These are phyloP conservation scores for Pilatotrama ljubarskyi DNA, from an alignment of 768 basidiomycete species.

Conservation along the genomic window DNA sequence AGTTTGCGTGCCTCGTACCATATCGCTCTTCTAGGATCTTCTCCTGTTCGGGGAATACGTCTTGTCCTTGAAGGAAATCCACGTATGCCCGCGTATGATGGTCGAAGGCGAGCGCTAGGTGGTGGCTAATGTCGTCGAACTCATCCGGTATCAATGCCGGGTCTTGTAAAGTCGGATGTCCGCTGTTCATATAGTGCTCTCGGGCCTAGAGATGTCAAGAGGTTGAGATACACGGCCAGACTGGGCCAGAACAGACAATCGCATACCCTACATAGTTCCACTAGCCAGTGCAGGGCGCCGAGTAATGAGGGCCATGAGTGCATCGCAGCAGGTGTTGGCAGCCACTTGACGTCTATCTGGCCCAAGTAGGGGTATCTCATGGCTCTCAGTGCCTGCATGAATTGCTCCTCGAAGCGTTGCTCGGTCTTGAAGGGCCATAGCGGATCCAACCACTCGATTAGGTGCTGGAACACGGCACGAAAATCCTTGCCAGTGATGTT, in stretches of 20 bases:
- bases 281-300: slow-evolving; percentile 91
- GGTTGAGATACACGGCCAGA: too few relatives aligned
- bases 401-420: slow-evolving; percentile 77
- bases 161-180: slow-evolving; percentile 68
- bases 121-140: slow-evolving; percentile 73
- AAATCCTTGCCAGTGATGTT: slow-evolving; percentile 89
- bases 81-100: slow-evolving; percentile 70
- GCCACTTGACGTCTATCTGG: slow-evolving; percentile 80
- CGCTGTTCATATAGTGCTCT: slow-evolving; percentile 55
- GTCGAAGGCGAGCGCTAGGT: slow-evolving; percentile 75
- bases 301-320: slow-evolving; percentile 91
- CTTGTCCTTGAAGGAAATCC: slow-evolving; percentile 64
- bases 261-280: slow-evolving; percentile 77
- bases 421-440: slow-evolving; percentile 56
- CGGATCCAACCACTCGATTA: slow-evolving; percentile 73
- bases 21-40: slow-evolving; percentile 73
- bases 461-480: slow-evolving; percentile 77
- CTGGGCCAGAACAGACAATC: neutral
- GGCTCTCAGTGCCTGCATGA: slow-evolving; percentile 70
- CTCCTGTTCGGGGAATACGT: slow-evolving; percentile 70
- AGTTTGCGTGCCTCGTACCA: slow-evolving; percentile 43
- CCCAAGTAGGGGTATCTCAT: slow-evolving; percentile 81
- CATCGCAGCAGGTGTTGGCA: slow-evolving; percentile 85
- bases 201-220: slow-evolving; percentile 27
- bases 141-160: slow-evolving; percentile 65